phyloP scores from a whole-genome alignment of 768 basidiomycete species.

The Rubroboletus satanas region DNA sequence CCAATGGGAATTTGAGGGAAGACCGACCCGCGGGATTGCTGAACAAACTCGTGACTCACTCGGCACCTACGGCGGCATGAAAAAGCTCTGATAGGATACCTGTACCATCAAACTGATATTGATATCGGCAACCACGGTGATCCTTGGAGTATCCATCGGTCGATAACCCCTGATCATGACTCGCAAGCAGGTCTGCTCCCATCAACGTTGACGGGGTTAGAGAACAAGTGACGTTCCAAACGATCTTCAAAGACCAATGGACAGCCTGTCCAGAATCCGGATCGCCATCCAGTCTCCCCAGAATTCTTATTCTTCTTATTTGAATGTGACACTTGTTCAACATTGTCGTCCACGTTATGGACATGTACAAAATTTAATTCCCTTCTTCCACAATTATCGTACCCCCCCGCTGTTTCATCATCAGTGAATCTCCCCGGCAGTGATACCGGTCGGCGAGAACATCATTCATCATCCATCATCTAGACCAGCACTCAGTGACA shows the following conservation, averaged over 20 bases:
- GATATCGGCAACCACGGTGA: too few species aligned
- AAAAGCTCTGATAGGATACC: neutral
- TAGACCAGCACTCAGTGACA: neutral
- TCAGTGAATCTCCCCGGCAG: too few species aligned
- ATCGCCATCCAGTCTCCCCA: too few species aligned
- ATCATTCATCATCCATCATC: neutral
- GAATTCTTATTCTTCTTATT: too few species aligned
- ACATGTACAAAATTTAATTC: neutral
- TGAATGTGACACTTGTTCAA: neutral
- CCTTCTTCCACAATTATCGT: neutral
- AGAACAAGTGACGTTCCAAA: too few species aligned
- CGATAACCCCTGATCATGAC: too few species aligned
- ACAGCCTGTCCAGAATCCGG: too few species aligned
- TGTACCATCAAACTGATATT: neutral
- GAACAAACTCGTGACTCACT: neutral
- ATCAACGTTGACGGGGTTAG: too few species aligned
- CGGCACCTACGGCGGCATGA: neutral
- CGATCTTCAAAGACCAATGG: too few species aligned
- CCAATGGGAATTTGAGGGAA: neutral
- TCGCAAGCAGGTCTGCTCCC: too few species aligned
- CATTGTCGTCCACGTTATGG: neutral
- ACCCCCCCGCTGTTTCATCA: too few species aligned
- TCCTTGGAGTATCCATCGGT: too few species aligned
- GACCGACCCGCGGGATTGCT: neutral
- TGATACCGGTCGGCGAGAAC: neutral